Base-by-base conservation (phyloP, 2,329 filamentous ascomycete genomes). In the Rutstroemia sp. region DNA sequence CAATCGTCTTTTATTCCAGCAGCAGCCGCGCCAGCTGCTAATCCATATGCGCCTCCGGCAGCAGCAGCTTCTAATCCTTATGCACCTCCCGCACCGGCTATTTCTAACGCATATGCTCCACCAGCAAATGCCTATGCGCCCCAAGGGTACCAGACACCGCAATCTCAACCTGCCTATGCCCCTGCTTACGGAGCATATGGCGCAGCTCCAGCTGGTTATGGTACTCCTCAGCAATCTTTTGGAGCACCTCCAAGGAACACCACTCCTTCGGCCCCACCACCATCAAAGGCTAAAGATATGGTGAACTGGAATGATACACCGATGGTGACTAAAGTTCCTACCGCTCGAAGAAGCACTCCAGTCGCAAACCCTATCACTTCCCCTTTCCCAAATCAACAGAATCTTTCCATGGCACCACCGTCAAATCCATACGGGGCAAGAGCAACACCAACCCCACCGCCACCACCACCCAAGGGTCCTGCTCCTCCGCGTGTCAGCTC, bases 231-330 rank as follows among this genome's bases (percentile, higher is more conserved):
- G 55, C 65, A 65, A 46, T 62, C 67, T 38, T 72, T 73, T 53
- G 69, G 63, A n/a, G 77, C 80, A 30, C 84, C 83, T 57, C 84
- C 84, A 52, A 82, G 87, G 60, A 83, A 82, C 59, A 78, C 81
- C 25, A 84, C 83, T 38, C 80, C 85, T n/a, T 86, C 88, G 12
- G 78, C 79, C 23, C 78, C 83, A 42, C 85, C 90, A 21, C 83
- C 89, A 17, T 82, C 88, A 9, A 84, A 83, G 67, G 76, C 82
- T 57, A 86, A 84, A 67, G 86, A 87, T 61, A 85, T 86, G 61
- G 82, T 86, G 27, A 87, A 88, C 64, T 99, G 94, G 94, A 99
- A 99, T 65, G 94, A 99, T 71, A 87, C 95, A 51, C 94, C 94
- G 1, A 81, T 96, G 66, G 88, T 97, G 47, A 79, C 82, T 47